These are phyloP conservation scores for Candida koratica DNA, from an alignment of 805 yeast genomes.

Conservation along the genomic window DNA sequence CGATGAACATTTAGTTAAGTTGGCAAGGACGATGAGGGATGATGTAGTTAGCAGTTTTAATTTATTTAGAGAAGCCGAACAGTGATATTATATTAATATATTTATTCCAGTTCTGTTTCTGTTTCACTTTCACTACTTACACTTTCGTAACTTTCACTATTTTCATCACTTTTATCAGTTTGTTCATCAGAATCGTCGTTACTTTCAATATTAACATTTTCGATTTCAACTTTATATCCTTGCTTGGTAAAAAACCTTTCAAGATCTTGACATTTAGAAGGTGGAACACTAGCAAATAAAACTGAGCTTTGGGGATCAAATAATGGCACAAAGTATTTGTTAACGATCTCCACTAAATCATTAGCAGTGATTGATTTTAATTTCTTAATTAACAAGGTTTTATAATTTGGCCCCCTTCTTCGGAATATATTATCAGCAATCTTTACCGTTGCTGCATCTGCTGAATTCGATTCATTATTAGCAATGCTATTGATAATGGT, in stretches of 20 bases:
- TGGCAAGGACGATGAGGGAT: conserved; percentile 67
- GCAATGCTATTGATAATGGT: conserved; percentile 72
- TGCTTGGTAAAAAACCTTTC: conserved; percentile 41
- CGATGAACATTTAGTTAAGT: conserved; percentile 54
- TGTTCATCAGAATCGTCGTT: conserved; percentile 21
- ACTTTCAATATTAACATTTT: conserved; percentile 38
- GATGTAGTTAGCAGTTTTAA: conserved; percentile 57
- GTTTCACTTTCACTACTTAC: conserved; percentile 1
- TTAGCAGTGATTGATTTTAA: conserved; percentile 51
- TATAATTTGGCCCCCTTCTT: conserved; percentile 68
- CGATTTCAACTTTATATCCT: conserved; percentile 62
- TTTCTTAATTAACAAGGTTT: conserved; percentile 47
- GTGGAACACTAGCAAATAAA: conserved; percentile 72
- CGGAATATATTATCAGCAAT: conserved; percentile 63
- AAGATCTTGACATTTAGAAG: conserved; percentile 51
- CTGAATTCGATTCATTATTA: conserved; percentile 57
- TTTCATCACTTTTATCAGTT: background rate
- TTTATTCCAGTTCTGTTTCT: conserved; percentile 4
- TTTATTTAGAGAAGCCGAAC: conserved; percentile 48
- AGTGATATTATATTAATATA: conserved; percentile 1
- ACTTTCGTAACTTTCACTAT: background rate
- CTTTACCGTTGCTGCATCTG: conserved; percentile 62
- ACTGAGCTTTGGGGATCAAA: conserved; percentile 56
- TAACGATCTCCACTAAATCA: conserved; percentile 48
- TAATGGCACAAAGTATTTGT: conserved; percentile 59